phyloP scores from a whole-genome alignment of 805 yeast species.

The Yarrowia deformans region DNA sequence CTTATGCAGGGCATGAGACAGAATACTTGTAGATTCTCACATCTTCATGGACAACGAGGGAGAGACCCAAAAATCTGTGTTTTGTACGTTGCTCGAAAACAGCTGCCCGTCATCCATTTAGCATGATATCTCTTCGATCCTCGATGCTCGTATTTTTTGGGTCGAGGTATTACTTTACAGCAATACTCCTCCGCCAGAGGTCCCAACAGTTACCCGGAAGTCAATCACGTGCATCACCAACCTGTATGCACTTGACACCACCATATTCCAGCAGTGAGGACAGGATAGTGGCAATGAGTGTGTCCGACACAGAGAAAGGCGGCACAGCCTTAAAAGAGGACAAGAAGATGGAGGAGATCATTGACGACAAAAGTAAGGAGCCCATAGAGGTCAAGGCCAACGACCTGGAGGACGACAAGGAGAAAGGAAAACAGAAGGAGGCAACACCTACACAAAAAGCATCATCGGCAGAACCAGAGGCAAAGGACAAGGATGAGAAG shows the following conservation, averaged over 20 bases:
- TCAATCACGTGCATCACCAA: conserved; percentile 22
- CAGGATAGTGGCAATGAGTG: conserved; percentile 37
- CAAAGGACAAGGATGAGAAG: conserved; percentile 12
- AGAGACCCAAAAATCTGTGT: no score
- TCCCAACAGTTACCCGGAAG: conserved; percentile 26
- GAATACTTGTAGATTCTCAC: background rate
- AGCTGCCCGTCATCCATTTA: no score
- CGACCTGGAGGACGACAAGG: conserved; percentile 2
- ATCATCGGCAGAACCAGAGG: conserved; percentile 1
- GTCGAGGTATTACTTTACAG: background rate
- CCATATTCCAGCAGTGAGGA: conserved; percentile 10
- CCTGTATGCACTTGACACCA: conserved; percentile 27
- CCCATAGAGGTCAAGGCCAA: conserved; percentile 1
- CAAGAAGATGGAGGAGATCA: conserved; percentile 27
- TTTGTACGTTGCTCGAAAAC: no score
- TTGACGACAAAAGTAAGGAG: background rate
- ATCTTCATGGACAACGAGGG: background rate
- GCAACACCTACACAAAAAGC: conserved; percentile 3
- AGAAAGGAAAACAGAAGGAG: conserved; percentile 10
- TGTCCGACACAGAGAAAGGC: conserved; percentile 34
- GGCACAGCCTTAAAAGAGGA: conserved; percentile 7
- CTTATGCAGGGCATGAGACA: conserved; percentile 37
- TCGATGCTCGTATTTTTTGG: background rate
- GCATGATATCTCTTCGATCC: background rate
- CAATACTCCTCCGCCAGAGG: background rate